Evolutionary conservation across 1,139 yeast genomes (phyloP).

Genomic region (Debaryomycetaceae sp.): DNA sequence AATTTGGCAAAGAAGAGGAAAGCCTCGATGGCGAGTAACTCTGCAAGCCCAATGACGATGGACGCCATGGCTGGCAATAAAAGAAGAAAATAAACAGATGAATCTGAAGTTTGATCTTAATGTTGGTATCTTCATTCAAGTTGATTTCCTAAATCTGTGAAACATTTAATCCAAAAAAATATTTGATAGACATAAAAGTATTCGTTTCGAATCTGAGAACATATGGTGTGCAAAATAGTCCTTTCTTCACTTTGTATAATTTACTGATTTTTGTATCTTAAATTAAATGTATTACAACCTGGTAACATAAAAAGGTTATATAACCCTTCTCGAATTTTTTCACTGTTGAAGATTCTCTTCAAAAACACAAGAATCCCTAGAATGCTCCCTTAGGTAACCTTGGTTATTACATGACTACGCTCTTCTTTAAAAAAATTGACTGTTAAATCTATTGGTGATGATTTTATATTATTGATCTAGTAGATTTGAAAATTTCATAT

Average conservation of each 20-base stretch:
- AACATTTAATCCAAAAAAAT: too few relatives aligned
- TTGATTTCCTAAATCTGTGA: neutral
- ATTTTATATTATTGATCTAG: too few relatives aligned
- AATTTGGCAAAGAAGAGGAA: conserved; percentile 15
- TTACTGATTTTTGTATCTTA: neutral
- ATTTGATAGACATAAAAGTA: neutral
- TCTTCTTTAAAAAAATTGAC: too few relatives aligned
- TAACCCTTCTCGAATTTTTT: too few relatives aligned
- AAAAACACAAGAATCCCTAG: too few relatives aligned
- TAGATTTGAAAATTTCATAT: too few relatives aligned
- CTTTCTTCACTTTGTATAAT: neutral
- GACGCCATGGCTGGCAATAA: conserved; percentile 8
- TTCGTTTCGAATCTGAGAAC: neutral
- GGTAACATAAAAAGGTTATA: too few relatives aligned
- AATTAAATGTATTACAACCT: neutral
- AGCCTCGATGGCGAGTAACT: conserved; percentile 10
- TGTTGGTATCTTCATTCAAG: neutral
- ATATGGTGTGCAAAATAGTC: neutral
- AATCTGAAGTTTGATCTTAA: neutral
- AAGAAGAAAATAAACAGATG: conserved; percentile 10
- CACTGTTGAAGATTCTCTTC: too few relatives aligned
- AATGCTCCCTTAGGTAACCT: too few relatives aligned
- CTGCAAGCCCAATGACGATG: conserved; percentile 8
- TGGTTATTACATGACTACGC: too few relatives aligned
- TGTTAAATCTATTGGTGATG: too few relatives aligned